phyloP scores from a whole-genome alignment of 768 basidiomycete genomes.

The Russula virescens region DNA sequence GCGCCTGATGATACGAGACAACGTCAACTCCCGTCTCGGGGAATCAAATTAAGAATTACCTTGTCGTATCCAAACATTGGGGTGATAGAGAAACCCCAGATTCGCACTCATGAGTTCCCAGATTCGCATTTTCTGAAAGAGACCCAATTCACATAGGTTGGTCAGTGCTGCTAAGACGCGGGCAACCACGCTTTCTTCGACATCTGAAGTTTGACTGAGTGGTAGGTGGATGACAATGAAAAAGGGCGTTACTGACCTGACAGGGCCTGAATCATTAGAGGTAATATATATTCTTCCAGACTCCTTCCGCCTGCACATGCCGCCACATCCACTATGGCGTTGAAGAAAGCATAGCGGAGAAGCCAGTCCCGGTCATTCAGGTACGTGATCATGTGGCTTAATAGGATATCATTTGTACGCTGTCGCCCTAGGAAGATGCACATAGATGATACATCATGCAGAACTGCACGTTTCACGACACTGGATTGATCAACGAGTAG shows the following conservation, averaged over 20 bases:
- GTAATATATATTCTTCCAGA: conserved; percentile 94
- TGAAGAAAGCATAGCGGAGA: conserved; percentile 87
- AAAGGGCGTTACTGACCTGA: conserved; percentile 50
- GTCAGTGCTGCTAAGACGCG: conserved; percentile 85
- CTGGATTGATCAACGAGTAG: conserved; percentile 86
- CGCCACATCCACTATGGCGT: conserved; percentile 92
- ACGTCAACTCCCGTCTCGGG: neutral
- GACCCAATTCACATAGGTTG: conserved; percentile 80
- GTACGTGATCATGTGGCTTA: conserved; percentile 84
- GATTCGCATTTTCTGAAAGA: conserved; percentile 91
- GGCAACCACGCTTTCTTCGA: conserved; percentile 91
- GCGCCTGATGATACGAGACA: conserved; percentile 53
- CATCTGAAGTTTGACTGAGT: conserved; percentile 48
- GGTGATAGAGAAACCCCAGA: conserved; percentile 88
- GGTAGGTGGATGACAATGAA: neutral
- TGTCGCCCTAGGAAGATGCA: conserved; percentile 93
- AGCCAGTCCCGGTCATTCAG: conserved; percentile 91
- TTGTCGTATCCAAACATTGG: conserved; percentile 93
- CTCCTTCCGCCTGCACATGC: conserved; percentile 88
- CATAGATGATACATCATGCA: conserved; percentile 80
- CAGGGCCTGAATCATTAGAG: conserved; percentile 91
- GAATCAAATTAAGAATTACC: conserved; percentile 39
- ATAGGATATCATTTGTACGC: conserved; percentile 88
- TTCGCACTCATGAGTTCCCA: conserved; percentile 94
- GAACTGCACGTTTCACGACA: conserved; percentile 84